Conservation (phyloP, 257 asterid genomes). For the Ilex asprella region DNA sequence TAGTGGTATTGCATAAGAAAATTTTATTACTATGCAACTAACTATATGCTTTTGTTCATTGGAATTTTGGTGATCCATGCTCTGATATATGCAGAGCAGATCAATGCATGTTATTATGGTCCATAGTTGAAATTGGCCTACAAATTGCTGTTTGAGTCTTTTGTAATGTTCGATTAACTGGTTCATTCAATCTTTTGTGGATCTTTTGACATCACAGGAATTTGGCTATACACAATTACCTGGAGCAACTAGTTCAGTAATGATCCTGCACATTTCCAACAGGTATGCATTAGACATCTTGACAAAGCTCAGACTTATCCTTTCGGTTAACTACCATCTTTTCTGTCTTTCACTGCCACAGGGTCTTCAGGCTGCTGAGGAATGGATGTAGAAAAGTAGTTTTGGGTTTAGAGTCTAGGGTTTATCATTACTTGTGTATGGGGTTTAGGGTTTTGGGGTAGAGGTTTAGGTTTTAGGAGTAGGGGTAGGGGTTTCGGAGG, state of each 20-base stretch:
- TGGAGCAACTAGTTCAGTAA: conserved; percentile 31
- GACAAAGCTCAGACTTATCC: not conserved
- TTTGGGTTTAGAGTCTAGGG: conserved; percentile 22
- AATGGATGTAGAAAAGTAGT: conserved; percentile 60
- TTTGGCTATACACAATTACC: conserved; percentile 39
- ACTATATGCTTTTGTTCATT: too few relatives aligned
- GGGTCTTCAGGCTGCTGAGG: conserved; percentile 49
- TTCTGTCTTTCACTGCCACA: conserved; percentile 10
- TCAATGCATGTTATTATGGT: not conserved
- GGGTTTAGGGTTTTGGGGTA: too few relatives aligned
- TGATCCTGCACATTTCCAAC: conserved; percentile 53
- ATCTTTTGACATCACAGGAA: conserved; percentile 36
- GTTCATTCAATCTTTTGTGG: not conserved
- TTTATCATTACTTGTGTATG: too few relatives aligned
- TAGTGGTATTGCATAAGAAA: too few relatives aligned
- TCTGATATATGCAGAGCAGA: not conserved
- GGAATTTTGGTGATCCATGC: not conserved
- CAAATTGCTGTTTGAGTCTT: too few relatives aligned
- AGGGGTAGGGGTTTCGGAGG: too few relatives aligned
- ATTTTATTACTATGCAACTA: too few relatives aligned
- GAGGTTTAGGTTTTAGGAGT: too few relatives aligned
- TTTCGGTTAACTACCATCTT: conserved; percentile 1
- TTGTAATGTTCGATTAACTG: not conserved
- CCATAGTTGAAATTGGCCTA: too few relatives aligned
- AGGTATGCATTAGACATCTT: conserved; percentile 28